Evolutionary conservation across 208 protist species (phyloP), one percentile per base, ranked within the genome.

Genomic region (Crithidia mellificae): DNA sequence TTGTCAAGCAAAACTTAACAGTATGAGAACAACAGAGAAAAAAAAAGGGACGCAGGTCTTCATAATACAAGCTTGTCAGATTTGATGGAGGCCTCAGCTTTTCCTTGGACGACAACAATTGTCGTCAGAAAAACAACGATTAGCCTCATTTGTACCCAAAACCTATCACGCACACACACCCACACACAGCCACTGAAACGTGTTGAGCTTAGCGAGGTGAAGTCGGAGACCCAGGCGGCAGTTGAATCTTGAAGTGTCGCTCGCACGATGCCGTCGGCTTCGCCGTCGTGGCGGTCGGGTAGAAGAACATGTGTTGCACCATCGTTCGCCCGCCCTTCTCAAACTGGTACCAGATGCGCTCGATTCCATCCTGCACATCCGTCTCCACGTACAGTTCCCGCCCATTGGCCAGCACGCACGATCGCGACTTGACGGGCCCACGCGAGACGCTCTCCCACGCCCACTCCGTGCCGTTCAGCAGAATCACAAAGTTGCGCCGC

Each of bases 311-410:
- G 39, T 78, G 70, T 56, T 85, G 78, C 32, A 81, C 34, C 55
- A 90, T 70, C n/a, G 66, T 69, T 39, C 55, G 66, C 15, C 72
- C 84, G 20, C 66, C 51, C 15, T 81, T 63, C 12, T 68, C 32
- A 25, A 76, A 72, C 30, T 65, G 68, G 68, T 73, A 83, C 76
- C 80, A 90, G 7, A 61, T 46, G 2, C 78, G 81, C 72, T 87
- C 78, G 1, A 90, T 73, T 6, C 75, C 80, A 12, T 69, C 46
- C 2, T 27, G 47, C 2, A 82, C 53, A 12, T 71, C 24, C 9
- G 75, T 81, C 61, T 87, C 78, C 25, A 90, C 63, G 44, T 75
- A 90, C 36, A 90, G 65, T 49, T 74, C 57, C 0, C 62, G 44
- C 20, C 81, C 84, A 7, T 38, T 63, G 0, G 72, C 38, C 54